These are phyloP conservation scores for Ceratobasidium theobromae DNA, from an alignment of 1,284 basidiomycete species.

Conservation along the genomic window DNA sequence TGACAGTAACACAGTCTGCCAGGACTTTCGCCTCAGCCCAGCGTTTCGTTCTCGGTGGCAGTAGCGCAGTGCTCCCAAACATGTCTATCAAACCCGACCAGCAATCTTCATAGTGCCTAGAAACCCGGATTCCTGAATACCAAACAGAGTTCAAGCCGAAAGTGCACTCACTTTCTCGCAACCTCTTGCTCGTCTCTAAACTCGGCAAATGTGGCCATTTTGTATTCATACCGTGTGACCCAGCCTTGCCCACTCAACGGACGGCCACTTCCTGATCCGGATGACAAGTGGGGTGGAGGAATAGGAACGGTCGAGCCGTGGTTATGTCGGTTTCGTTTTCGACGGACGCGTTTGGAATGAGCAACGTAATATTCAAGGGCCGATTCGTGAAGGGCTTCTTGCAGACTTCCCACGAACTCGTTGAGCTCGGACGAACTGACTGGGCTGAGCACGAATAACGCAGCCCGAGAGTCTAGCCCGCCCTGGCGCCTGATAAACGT, in stretches of 20 bases:
- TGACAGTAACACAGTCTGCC: slow-evolving; percentile 86
- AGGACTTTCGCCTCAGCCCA: slow-evolving; percentile 99
- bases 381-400: slow-evolving; percentile 83
- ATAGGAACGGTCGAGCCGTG: slow-evolving; percentile 51
- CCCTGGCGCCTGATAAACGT: slow-evolving; percentile 85
- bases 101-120: slow-evolving; percentile 88
- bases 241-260: slow-evolving; percentile 84
- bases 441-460: slow-evolving; percentile 91
- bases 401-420: slow-evolving; percentile 84
- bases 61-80: slow-evolving; percentile 81
- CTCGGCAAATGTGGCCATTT: slow-evolving; percentile 95
- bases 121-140: not conserved
- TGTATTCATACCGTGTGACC: slow-evolving; percentile 96
- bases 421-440: slow-evolving; percentile 77
- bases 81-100: slow-evolving; percentile 79
- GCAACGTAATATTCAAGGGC: slow-evolving; percentile 90
- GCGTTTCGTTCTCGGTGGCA: slow-evolving; percentile 91
- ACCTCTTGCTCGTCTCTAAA: slow-evolving; percentile 88
- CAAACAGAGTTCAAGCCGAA: too few relatives aligned
- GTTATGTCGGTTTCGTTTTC: slow-evolving; percentile 78
- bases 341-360: slow-evolving; percentile 86
- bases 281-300: slow-evolving; percentile 42
- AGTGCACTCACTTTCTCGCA: slow-evolving; percentile 75
- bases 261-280: slow-evolving; percentile 48
- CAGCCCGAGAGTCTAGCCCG: slow-evolving; percentile 85